These are phyloP conservation scores for Cercospora canescens DNA, from an alignment of 2,329 filamentous ascomycete genomes.

Conservation along the genomic window DNA sequence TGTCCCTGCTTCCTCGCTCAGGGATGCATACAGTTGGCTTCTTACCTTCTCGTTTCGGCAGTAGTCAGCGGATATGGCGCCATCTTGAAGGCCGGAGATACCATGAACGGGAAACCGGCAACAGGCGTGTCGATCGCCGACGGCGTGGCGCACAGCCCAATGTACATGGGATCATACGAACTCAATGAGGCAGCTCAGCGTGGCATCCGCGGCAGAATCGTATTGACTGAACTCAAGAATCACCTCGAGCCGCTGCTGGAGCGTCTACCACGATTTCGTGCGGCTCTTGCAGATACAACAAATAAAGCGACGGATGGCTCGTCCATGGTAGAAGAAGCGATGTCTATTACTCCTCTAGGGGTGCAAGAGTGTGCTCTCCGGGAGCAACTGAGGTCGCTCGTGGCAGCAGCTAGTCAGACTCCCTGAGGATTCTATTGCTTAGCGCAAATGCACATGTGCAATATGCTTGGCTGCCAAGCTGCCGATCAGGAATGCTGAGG, in stretches of 20 bases:
- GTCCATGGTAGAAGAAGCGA: not conserved
- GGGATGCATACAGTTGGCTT: not conserved
- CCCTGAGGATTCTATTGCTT: not conserved
- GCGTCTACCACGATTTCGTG: not conserved
- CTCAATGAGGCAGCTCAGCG: conserved; percentile 6
- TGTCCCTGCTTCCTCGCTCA: conserved; percentile 10
- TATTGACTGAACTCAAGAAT: conserved; percentile 9
- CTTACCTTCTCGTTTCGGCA: not conserved
- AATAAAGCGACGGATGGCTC: not conserved
- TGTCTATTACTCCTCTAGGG: not conserved
- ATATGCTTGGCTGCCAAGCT: not conserved
- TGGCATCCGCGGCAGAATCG: conserved; percentile 1
- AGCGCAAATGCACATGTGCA: not conserved
- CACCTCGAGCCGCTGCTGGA: conserved; percentile 12
- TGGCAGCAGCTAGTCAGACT: not conserved
- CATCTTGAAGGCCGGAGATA: not conserved
- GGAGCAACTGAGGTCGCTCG: not conserved
- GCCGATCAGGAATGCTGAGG: not conserved
- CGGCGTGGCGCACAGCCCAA: not conserved
- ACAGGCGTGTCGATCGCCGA: not conserved
- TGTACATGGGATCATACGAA: conserved; percentile 9
- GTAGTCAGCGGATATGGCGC: conserved; percentile 2
- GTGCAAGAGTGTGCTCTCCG: not conserved
- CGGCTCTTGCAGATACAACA: not conserved
- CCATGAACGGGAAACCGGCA: not conserved